Conservation (phyloP, 2,329 filamentous ascomycete species). For the Phyllosticta capitalensis region DNA sequence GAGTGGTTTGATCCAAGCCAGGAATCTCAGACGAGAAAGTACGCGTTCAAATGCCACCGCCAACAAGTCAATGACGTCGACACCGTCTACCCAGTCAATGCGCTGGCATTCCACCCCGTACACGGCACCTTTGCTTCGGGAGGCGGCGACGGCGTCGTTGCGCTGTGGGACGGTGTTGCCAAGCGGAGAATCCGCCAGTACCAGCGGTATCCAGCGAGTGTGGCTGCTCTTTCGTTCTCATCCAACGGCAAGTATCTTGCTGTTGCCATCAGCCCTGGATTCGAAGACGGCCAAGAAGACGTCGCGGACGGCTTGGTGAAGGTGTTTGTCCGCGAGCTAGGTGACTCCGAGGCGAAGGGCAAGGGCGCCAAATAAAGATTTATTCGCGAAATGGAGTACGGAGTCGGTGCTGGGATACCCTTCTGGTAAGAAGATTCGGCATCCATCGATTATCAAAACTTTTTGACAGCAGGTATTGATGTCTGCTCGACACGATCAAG, state of each 20-base stretch:
- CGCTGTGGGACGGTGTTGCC: slow-evolving; percentile 82
- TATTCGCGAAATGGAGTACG: background rate
- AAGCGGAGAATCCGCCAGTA: slow-evolving; percentile 88
- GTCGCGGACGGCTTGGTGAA: slow-evolving; percentile 62
- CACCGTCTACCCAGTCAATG: slow-evolving; percentile 85
- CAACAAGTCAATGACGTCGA: slow-evolving; percentile 64
- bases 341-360: slow-evolving; percentile 78
- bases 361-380: slow-evolving; percentile 56
- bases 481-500: background rate
- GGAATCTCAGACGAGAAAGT: slow-evolving; percentile 85
- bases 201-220: slow-evolving; percentile 69
- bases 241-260: slow-evolving; percentile 68
- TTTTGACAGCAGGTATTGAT: background rate
- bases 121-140: slow-evolving; percentile 80
- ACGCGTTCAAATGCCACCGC: slow-evolving; percentile 97
- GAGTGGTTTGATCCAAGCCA: slow-evolving; percentile 93
- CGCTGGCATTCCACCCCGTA: slow-evolving; percentile 75
- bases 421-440: background rate
- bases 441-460: background rate
- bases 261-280: slow-evolving; percentile 73
- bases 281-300: slow-evolving; percentile 79
- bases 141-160: slow-evolving; percentile 84
- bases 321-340: slow-evolving; percentile 73
- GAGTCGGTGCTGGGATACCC: background rate
- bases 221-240: slow-evolving; percentile 70